phyloP scores from a whole-genome alignment of 2,329 filamentous ascomycete species.

The Zasmidium citrigriseum region DNA sequence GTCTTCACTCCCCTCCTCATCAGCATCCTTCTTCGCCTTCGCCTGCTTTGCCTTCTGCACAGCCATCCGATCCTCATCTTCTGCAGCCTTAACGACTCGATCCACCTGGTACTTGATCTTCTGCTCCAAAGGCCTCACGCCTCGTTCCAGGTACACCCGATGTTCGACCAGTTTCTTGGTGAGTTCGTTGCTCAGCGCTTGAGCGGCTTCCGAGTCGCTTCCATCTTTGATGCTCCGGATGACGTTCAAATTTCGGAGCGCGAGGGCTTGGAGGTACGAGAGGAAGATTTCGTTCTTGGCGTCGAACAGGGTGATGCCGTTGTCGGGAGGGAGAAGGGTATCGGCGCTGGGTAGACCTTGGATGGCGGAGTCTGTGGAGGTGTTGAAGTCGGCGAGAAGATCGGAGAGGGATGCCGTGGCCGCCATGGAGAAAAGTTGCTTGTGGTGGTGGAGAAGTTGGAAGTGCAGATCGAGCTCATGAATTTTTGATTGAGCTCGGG shows the following conservation, averaged over 20 bases:
- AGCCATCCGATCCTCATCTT: slow-evolving; percentile 63
- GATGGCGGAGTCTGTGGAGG: slow-evolving; percentile 65
- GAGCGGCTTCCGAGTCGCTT: slow-evolving; percentile 36
- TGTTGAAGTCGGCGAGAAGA: slow-evolving; percentile 48
- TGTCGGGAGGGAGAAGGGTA: slow-evolving; percentile 69
- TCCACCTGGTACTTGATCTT: slow-evolving; percentile 95
- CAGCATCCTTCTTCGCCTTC: slow-evolving; percentile 24
- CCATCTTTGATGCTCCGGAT: slow-evolving; percentile 39
- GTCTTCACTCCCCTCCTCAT: slow-evolving; percentile 31
- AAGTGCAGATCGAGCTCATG: too few species aligned
- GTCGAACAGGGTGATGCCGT: slow-evolving; percentile 92
- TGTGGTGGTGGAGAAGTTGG: not conserved
- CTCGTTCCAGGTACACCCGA: slow-evolving; percentile 89
- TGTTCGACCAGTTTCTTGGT: slow-evolving; percentile 88
- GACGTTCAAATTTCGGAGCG: slow-evolving; percentile 62
- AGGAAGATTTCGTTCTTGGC: slow-evolving; percentile 97
- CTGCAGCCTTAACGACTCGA: slow-evolving; percentile 84
- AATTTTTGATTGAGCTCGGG: too few species aligned
- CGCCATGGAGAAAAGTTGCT: too few species aligned
- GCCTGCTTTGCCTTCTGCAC: slow-evolving; percentile 37
- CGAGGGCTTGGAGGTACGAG: slow-evolving; percentile 91
- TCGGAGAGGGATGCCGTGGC: slow-evolving; percentile 42
- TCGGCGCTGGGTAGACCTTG: slow-evolving; percentile 55
- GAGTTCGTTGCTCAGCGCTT: slow-evolving; percentile 64
- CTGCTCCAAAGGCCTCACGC: slow-evolving; percentile 84